These are phyloP conservation scores for Ceratocystis smalleyi DNA, from an alignment of 2,329 filamentous ascomycete genomes.

Conservation along the genomic window DNA sequence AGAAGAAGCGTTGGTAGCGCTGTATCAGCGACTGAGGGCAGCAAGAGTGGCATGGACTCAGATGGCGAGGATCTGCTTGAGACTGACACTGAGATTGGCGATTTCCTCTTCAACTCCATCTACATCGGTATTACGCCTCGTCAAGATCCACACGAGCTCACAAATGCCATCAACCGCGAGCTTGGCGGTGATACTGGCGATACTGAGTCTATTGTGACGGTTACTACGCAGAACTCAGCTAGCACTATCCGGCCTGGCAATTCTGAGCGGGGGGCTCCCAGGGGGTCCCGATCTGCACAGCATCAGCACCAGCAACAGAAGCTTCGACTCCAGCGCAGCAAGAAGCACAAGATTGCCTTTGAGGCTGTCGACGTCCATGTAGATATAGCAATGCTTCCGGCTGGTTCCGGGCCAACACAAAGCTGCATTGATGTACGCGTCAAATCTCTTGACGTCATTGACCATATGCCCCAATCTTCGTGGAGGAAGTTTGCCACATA, in stretches of 20 bases:
- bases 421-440: constrained; percentile 77
- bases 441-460: constrained; percentile 73
- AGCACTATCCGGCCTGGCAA: constrained; percentile 34
- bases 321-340: constrained; percentile 68
- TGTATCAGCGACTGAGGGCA: constrained; percentile 19
- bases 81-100: constrained; percentile 74
- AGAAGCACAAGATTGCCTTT: constrained; percentile 87
- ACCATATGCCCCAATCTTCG: constrained; percentile 85
- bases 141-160: constrained; percentile 66
- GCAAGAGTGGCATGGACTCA: constrained; percentile 25
- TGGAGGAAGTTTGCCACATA: constrained; percentile 98
- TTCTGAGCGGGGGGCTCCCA: constrained; percentile 35
- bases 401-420: constrained; percentile 62
- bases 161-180: constrained; percentile 71
- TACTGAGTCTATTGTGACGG: constrained; percentile 58
- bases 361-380: constrained; percentile 73
- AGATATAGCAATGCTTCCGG: constrained; percentile 68
- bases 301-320: constrained; percentile 35
- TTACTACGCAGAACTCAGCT: constrained; percentile 54
- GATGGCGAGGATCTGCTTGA: constrained; percentile 44
- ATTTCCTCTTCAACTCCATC: constrained; percentile 96
- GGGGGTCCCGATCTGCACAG: constrained; percentile 35
- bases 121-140: constrained; percentile 88
- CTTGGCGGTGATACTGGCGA: constrained; percentile 84
- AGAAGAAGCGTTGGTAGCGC: constrained; percentile 39